Evolutionary conservation across 768 basidiomycete genomes (phyloP), one percentile per base, ranked within the genome.

Genomic region (Kwoniella bestiolae): DNA sequence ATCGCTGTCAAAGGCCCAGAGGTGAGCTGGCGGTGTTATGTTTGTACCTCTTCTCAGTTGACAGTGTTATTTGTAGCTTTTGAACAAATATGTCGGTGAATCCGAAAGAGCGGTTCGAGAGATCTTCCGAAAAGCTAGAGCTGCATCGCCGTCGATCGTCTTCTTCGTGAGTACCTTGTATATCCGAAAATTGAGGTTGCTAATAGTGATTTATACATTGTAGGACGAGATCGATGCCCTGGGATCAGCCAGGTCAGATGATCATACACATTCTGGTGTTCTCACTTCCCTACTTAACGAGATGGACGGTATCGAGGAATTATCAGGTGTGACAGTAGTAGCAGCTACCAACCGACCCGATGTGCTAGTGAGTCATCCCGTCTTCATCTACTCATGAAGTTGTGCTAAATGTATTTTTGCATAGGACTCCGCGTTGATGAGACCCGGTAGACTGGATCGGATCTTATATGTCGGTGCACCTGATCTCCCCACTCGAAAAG

Each of bases 171-270:
- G 91, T 84, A 56, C 26, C 41, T 28, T 18, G 35, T 44, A 7
- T 12, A 34, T 7, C 5, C 18, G 18, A 5, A 11, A 7, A 21
- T 29, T 45, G n/a, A 18, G n/a, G 46, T 29, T 31, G 23, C n/a
- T 41, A 38, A 35, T 64, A 53, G 49, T 35, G 12, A 8, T 5
- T 18, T 7, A 9, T 11, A 31, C 9, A 56, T 63, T 35, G 14
- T 73, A 97, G 95, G 96, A 99, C 77, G 96, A 99, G 80, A 91
- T 99, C 57, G 96, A 99, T 75, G 94, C 94, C 0, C 85, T 99
- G 1, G 94, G 91, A 2, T 87, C 88, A 0, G 88, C 92, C 0
- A 87, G 96, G 32, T 84, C 83, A 0, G 85, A 86, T 2, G 86
- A 87, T 49, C 79, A 76, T 6, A 86, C 83, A 2, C 87, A 88